phyloP scores from a whole-genome alignment of 1,284 basidiomycete species.

The Heterobasidion annosum region DNA sequence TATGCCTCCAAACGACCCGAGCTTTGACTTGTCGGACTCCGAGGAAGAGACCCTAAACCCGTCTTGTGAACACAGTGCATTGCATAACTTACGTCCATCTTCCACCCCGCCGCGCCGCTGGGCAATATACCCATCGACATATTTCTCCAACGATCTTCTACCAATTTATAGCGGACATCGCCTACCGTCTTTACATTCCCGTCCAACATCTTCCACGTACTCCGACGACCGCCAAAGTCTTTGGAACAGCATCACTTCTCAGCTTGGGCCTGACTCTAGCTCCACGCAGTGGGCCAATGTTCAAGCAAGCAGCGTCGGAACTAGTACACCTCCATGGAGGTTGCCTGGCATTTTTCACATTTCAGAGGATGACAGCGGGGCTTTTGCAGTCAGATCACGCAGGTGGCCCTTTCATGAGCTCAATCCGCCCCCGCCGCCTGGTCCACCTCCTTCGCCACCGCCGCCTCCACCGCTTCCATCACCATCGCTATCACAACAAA shows the following conservation, averaged over 20 bases:
- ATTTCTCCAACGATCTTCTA: constrained; percentile 49
- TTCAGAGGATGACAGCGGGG: neutral
- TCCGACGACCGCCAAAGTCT: constrained; percentile 27
- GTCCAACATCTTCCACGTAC: constrained; percentile 20
- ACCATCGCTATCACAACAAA: neutral
- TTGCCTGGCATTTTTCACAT: neutral
- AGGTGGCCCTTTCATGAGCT: too few species aligned
- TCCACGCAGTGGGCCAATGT: constrained; percentile 5
- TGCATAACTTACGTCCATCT: neutral
- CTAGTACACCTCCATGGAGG: neutral
- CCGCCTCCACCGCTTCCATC: constrained; percentile 8
- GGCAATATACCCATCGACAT: constrained; percentile 51
- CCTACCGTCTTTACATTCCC: constrained; percentile 23
- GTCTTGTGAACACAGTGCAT: constrained; percentile 1
- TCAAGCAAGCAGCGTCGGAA: neutral
- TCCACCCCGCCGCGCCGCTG: constrained; percentile 30
- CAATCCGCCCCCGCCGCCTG: too few species aligned
- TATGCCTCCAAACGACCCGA: constrained; percentile 2
- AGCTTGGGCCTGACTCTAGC: constrained; percentile 5
- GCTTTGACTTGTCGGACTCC: constrained; percentile 1
- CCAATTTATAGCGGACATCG: constrained; percentile 38
- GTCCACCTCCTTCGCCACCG: constrained; percentile 2
- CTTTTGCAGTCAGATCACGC: too few species aligned
- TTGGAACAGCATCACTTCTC: constrained; percentile 25
- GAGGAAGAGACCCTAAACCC: neutral